Base-by-base conservation (phyloP, 2,329 filamentous ascomycete species). In the Colletotrichum incanum region DNA sequence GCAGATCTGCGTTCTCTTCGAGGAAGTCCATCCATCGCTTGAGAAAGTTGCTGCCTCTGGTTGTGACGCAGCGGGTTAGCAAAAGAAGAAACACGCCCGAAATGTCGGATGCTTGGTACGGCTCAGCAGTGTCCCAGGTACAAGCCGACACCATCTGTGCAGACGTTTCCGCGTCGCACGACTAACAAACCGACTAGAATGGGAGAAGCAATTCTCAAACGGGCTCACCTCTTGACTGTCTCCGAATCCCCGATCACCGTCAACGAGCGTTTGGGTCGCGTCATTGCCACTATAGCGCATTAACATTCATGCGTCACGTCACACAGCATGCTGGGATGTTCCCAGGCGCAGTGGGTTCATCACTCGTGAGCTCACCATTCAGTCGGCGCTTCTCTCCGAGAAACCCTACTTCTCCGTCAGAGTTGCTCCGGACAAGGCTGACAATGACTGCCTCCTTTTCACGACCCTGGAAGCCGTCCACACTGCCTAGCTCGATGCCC, bases 371-470 rank as follows among this genome's bases (percentile, higher is more conserved):
- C 90, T 83, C 86, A 97, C 94, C 96, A 80, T 99, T 99, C 75
- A 99, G 84, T 74, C 96, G 89, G 74, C 96, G 89, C 86, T 95
- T 97, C 84, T 99, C 96, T 18, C 91, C 94, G 47, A 99, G 84
- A 79, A 99, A 99, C 12, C 96, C 96, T 18, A 98, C 95, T 80
- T 98, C 95, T 62, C 92, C 91, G 60, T 95, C 90, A 7, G 90
- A 76, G 80, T 99, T 99, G 82, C 95, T 98, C 75, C 96, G 89
- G 68, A 99, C 96, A n/a, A 98, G 88, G 81, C 93, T 97, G 63
- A 99, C 92, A 49, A 99, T 89, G 20, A 99, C 92, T 2, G 94
- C 96, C 82, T 99, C 96, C 82, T 99, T 99, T 82, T 99, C 96
- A 23, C 96, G 91, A 43, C 96, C 96, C 82, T 99, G 96, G 80